Conservation (phyloP, 768 basidiomycete genomes). For the Lactarius tabidus region DNA sequence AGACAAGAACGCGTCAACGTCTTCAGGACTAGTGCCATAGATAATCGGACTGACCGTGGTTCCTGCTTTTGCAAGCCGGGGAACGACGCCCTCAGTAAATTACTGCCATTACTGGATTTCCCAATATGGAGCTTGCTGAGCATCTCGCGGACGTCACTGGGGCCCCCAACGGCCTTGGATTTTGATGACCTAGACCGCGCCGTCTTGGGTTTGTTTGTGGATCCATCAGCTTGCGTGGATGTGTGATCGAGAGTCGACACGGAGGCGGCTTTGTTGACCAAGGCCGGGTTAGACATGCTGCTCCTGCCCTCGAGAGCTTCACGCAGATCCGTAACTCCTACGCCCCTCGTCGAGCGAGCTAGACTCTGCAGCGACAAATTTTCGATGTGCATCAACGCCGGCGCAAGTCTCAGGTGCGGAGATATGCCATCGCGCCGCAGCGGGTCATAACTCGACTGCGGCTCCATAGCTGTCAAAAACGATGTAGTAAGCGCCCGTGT, state of each 20-base stretch:
- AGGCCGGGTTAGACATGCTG: slow-evolving; percentile 74
- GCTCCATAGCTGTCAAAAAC: slow-evolving; percentile 48
- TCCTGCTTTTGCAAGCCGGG: slow-evolving; percentile 48
- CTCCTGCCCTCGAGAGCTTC: slow-evolving; percentile 85
- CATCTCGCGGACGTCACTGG: slow-evolving; percentile 76
- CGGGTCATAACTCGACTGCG: slow-evolving; percentile 48
- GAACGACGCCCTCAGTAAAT: slow-evolving; percentile 70
- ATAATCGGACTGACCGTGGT: slow-evolving; percentile 34
- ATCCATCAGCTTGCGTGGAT: slow-evolving; percentile 38
- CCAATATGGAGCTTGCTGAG: slow-evolving; percentile 81
- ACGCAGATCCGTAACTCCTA: slow-evolving; percentile 84
- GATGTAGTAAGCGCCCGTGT: not conserved
- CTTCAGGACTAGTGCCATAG: not conserved
- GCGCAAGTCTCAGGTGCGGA: slow-evolving; percentile 75
- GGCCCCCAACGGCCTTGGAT: slow-evolving; percentile 45
- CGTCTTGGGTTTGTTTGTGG: slow-evolving; percentile 44
- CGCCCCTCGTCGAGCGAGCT: slow-evolving; percentile 68
- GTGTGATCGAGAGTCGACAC: slow-evolving; percentile 73
- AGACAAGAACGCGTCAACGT: not conserved
- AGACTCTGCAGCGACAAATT: slow-evolving; percentile 86
- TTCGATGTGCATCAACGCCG: slow-evolving; percentile 86
- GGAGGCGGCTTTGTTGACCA: slow-evolving; percentile 60
- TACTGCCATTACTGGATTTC: slow-evolving; percentile 50
- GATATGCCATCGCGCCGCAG: slow-evolving; percentile 66
- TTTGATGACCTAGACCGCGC: slow-evolving; percentile 53